These are phyloP conservation scores for Bruguiera gymnorhiza DNA, from an alignment of 345 rosid genomes.

Conservation along the genomic window DNA sequence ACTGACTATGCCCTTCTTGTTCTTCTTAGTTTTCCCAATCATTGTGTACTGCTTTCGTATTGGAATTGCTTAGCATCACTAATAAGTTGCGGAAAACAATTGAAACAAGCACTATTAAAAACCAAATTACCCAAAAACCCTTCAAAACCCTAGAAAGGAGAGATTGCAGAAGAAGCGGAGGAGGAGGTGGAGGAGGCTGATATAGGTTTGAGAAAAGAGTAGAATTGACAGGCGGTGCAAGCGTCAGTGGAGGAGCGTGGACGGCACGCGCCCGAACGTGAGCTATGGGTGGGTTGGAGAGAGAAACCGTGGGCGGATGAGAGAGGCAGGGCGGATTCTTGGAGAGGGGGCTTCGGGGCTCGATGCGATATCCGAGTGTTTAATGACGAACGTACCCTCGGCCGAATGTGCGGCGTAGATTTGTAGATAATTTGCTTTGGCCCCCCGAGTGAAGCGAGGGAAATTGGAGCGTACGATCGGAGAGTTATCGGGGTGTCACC, in stretches of 20 bases:
- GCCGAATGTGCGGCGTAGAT: too few relatives aligned
- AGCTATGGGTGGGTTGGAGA: background rate
- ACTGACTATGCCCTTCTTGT: constrained; percentile 47
- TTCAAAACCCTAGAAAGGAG: background rate
- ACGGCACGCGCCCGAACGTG: background rate
- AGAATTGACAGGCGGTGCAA: background rate
- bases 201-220: background rate
- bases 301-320: background rate
- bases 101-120: background rate
- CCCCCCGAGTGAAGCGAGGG: too few relatives aligned
- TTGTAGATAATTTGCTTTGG: too few relatives aligned
- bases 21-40: constrained; percentile 45
- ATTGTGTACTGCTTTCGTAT: constrained; percentile 17
- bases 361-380: background rate
- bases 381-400: constrained; percentile 1
- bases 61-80: constrained; percentile 29
- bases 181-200: background rate
- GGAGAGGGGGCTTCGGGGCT: background rate
- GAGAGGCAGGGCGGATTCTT: background rate
- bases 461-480: too few relatives aligned
- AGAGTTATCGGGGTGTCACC: too few relatives aligned
- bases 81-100: constrained; percentile 4
- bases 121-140: constrained; percentile 29
- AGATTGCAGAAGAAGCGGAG: background rate
- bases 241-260: background rate